Evolutionary conservation across 1,139 yeast species (phyloP).

Genomic region (Hansenula sp.): DNA sequence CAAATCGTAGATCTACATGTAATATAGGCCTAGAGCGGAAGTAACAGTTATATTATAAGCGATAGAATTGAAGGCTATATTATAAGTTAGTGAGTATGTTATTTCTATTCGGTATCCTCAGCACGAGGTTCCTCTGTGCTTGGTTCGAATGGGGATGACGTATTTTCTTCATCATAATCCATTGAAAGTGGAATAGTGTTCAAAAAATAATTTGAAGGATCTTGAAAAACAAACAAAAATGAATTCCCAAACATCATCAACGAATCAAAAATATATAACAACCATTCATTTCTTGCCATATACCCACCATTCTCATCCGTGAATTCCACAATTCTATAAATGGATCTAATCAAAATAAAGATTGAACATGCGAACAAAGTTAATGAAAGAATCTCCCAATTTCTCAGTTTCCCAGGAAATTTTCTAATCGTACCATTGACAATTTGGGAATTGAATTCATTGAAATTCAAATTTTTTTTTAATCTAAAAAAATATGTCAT

Average conservation of each 20-base stretch:
- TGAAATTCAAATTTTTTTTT: neutral
- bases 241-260: neutral
- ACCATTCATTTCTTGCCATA: conserved; percentile 1
- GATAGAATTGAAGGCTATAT: too few relatives aligned
- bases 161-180: too few relatives aligned
- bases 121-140: neutral
- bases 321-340: conserved; percentile 2
- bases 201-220: neutral
- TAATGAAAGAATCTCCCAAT: neutral
- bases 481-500: neutral
- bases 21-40: too few relatives aligned
- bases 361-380: neutral
- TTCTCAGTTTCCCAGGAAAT: neutral
- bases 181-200: neutral
- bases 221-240: neutral
- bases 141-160: neutral
- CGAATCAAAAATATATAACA: neutral
- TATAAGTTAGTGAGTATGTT: too few relatives aligned
- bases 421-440: neutral
- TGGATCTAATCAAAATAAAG: neutral
- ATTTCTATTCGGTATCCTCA: too few relatives aligned
- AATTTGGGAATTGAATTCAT: neutral
- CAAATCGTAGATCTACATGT: neutral
- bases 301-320: neutral
- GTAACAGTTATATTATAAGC: too few relatives aligned